Evolutionary conservation across 192 early-diverging fungal genomes (phyloP).

Genomic region (Entomortierella lignicola): DNA sequence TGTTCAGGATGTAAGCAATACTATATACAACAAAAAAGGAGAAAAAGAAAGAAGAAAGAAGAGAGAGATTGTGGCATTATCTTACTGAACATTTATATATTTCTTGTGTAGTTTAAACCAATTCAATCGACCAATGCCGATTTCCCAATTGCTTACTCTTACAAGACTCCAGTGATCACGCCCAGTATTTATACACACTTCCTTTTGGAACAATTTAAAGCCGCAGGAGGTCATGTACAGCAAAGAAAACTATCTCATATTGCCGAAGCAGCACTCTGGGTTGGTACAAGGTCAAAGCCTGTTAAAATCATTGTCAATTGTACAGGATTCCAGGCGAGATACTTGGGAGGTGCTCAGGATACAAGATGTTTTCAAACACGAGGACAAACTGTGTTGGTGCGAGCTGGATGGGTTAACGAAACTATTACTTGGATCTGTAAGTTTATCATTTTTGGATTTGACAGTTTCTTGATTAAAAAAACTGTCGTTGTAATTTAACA

Average conservation of each 20-base stretch:
- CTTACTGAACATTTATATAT: no score
- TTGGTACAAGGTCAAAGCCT: conserved; percentile 47
- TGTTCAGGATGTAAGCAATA: conserved; percentile 56
- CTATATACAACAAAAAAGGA: no score
- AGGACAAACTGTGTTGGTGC: conserved; percentile 82
- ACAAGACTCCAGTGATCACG: conserved; percentile 40
- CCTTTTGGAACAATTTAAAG: conserved; percentile 65
- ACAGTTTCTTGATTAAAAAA: no score
- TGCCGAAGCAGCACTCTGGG: conserved; percentile 52
- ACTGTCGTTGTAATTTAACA: no score
- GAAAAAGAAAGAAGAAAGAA: no score
- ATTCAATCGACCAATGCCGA: conserved; percentile 20
- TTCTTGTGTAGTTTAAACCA: conserved; percentile 29
- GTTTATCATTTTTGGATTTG: no score
- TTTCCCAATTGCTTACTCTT: conserved; percentile 45
- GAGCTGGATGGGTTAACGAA: conserved; percentile 75
- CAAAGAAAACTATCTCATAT: conserved; percentile 54
- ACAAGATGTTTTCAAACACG: conserved; percentile 70
- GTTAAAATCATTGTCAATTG: conserved; percentile 82
- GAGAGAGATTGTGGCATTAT: no score
- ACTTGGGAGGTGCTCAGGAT: conserved; percentile 80
- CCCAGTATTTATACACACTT: conserved; percentile 68
- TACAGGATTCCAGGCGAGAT: conserved; percentile 74
- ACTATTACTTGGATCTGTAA: conserved; percentile 61
- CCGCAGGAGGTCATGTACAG: conserved; percentile 64